Base-by-base conservation (phyloP, 495 filamentous ascomycete species). In the Amphirosellinia nigrospora region DNA sequence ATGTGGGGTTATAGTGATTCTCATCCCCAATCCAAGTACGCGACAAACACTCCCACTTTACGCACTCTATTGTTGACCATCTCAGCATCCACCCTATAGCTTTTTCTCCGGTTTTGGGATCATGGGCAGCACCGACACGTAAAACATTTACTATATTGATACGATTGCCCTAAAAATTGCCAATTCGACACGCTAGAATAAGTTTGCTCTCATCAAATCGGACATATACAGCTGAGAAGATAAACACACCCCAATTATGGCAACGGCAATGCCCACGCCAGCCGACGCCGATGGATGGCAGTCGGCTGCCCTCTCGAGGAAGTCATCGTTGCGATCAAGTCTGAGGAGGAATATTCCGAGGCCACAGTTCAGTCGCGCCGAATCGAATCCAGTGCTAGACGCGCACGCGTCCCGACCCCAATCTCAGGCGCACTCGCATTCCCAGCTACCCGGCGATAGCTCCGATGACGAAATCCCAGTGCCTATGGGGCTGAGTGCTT, bases 401-500 rank as follows among this genome's bases (percentile, higher is more conserved):
- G 39, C 72, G 36, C 64, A 72, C 34, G 66, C 74, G 36, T 72
- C 75, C 43, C 74, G 72, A 36, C 65, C 79, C 38, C 76, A 78
- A 34, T 74, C 64, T 30, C 52, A 62, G 55, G 32, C 46, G 21
- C 56, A 53, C 2, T 50, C 36, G 26, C 61, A 64, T 10, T 53
- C 63, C 21, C 45, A 65, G 63, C 63, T 48, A 19, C 28, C 76
- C 71, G 75, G 81, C 62, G 92, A 94, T 74, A 94, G 91, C 80
- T 93, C 92, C 21, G 92, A 94, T 74, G 91, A 93, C 68, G 89
- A 91, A 71, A 83, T 86, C 9, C 87, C 87, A 26, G 83, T 89
- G 30, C 91, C 90, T 69, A 92, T 93, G 79, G 93, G 91, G 77
- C 89, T 93, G 74, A 94, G 91, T 73, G 92, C 92, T 41, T 86